Evolutionary conservation across 2,329 filamentous ascomycete genomes (phyloP).

Genomic region (Eurotiales sp.): DNA sequence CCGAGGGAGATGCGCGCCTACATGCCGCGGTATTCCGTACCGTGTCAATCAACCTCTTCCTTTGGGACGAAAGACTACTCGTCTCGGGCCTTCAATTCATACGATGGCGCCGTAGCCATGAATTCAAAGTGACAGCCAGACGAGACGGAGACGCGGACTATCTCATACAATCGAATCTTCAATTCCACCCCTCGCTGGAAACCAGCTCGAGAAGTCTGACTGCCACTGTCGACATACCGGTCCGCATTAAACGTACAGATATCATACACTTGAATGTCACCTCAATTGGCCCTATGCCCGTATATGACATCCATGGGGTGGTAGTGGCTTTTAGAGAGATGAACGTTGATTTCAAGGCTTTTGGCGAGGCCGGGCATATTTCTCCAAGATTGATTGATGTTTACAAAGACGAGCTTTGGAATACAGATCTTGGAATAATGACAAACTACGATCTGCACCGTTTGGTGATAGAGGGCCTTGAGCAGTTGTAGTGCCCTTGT

Average conservation of each 20-base stretch:
- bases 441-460: too few relatives aligned
- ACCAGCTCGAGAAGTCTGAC: conserved; percentile 2
- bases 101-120: conserved; percentile 2
- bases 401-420: conserved; percentile 5
- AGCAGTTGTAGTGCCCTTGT: too few relatives aligned
- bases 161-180: neutral
- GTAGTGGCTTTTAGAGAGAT: neutral
- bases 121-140: neutral
- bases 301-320: conserved; percentile 4
- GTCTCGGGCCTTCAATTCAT: neutral
- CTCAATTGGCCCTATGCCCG: neutral
- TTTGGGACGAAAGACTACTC: conserved; percentile 3
- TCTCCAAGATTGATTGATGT: neutral
- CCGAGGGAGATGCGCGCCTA: neutral
- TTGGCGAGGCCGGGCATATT: neutral
- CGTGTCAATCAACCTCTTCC: conserved; percentile 1
- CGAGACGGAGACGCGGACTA: neutral
- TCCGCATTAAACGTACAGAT: neutral
- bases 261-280: neutral
- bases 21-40: conserved; percentile 1
- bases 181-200: neutral
- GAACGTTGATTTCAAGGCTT: neutral
- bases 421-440: neutral
- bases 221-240: neutral
- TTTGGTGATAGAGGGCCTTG: too few relatives aligned